phyloP scores from a whole-genome alignment of 768 basidiomycete species.

The Leccinellum luteum region DNA sequence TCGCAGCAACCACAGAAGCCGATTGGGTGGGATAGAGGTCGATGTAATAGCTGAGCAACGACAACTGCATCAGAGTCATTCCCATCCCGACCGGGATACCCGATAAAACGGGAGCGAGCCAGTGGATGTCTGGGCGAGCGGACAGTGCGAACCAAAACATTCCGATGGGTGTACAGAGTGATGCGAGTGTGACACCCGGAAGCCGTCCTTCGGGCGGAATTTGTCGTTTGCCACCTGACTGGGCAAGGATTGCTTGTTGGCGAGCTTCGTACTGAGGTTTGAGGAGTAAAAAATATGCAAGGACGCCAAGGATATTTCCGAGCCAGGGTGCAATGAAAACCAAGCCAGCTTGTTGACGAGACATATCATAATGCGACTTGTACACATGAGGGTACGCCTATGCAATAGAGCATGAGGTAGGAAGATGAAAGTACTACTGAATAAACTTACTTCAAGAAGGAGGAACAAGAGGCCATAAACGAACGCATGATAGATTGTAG shows the following conservation, averaged over 20 bases:
- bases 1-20: constrained; percentile 24
- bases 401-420: neutral
- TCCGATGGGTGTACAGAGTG: constrained; percentile 20
- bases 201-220: constrained; percentile 22
- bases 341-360: constrained; percentile 18
- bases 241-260: constrained; percentile 10
- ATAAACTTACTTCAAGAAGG: constrained; percentile 20
- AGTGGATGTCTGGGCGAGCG: constrained; percentile 19
- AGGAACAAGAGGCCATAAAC: constrained; percentile 25
- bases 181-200: constrained; percentile 20
- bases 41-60: constrained; percentile 25
- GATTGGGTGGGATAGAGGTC: constrained; percentile 26
- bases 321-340: constrained; percentile 24
- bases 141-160: constrained; percentile 29
- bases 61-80: constrained; percentile 28
- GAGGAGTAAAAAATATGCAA: constrained; percentile 20
- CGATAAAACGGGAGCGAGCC: constrained; percentile 21
- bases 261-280: constrained; percentile 23
- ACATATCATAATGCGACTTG: constrained; percentile 19
- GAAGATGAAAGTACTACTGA: neutral
- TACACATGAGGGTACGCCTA: constrained; percentile 24
- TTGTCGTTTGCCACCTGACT: constrained; percentile 16
- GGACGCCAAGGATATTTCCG: constrained; percentile 24
- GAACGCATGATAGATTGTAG: constrained; percentile 24
- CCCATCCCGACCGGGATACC: constrained; percentile 27